Evolutionary conservation across 208 protist genomes (phyloP).

Genomic region (Porcisia hertigi): DNA sequence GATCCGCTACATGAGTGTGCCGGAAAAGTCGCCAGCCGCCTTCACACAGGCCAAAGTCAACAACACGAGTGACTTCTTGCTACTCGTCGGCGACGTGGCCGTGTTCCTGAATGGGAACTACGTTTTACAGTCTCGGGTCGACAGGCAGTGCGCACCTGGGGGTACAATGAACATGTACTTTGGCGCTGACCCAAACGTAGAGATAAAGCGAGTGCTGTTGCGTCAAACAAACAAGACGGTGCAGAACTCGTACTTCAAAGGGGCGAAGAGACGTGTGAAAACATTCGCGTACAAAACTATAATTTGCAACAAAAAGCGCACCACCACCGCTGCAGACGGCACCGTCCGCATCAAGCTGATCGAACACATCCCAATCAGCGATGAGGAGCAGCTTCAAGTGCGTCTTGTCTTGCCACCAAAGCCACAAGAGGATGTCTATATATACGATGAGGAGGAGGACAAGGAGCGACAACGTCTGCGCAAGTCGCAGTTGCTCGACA

Average conservation of each 20-base stretch:
- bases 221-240: constrained; percentile 29
- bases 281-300: constrained; percentile 26
- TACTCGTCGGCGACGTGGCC: constrained; percentile 22
- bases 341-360: constrained; percentile 22
- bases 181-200: constrained; percentile 28
- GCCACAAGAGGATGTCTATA: constrained; percentile 30
- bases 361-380: constrained; percentile 32
- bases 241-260: constrained; percentile 24
- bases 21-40: constrained; percentile 20
- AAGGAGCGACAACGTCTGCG: constrained; percentile 20
- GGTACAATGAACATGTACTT: constrained; percentile 23
- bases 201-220: constrained; percentile 32
- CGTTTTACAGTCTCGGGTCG: constrained; percentile 21
- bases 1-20: constrained; percentile 29
- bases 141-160: constrained; percentile 19
- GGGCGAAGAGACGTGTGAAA: constrained; percentile 20
- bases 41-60: constrained; percentile 27
- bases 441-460: constrained; percentile 29
- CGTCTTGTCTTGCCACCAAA: constrained; percentile 25
- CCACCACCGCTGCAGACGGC: constrained; percentile 6
- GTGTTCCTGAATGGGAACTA: constrained; percentile 34
- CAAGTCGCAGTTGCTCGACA: constrained; percentile 22
- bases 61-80: constrained; percentile 26
- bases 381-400: constrained; percentile 34
- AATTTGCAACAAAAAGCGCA: constrained; percentile 31